These are phyloP conservation scores for Fusarium buxicola DNA, from an alignment of 2,329 filamentous ascomycete species.

Conservation along the genomic window DNA sequence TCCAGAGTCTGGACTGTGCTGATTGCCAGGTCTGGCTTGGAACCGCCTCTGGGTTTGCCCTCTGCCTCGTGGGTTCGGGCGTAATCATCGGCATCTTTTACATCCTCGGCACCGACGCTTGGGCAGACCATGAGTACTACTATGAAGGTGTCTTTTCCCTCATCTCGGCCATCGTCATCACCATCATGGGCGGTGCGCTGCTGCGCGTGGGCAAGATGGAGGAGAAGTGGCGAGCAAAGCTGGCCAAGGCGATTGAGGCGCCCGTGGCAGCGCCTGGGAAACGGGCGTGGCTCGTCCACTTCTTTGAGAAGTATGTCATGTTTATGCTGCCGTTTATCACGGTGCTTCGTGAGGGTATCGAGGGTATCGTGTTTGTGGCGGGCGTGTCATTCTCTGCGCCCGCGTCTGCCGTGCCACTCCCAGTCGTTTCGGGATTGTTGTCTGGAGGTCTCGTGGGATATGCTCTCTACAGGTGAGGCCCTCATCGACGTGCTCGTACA, in stretches of 20 bases:
- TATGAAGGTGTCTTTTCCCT: conserved; percentile 86
- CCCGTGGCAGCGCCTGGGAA: conserved; percentile 59
- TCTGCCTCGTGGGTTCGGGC: conserved; percentile 73
- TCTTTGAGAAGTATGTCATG: conserved; percentile 85
- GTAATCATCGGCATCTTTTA: conserved; percentile 81
- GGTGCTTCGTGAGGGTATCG: conserved; percentile 84
- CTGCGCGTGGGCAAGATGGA: conserved; percentile 86
- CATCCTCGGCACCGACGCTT: conserved; percentile 73
- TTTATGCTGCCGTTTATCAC: conserved; percentile 89
- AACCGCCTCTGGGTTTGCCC: conserved; percentile 50
- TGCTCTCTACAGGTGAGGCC: conserved; percentile 77
- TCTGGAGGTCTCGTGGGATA: conserved; percentile 77
- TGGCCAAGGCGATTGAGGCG: conserved; percentile 74
- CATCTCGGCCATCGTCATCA: conserved; percentile 84
- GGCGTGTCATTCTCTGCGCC: conserved; percentile 84
- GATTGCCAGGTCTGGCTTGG: conserved; percentile 67
- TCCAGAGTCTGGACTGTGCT: neutral
- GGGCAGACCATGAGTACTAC: conserved; percentile 76
- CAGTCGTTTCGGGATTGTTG: conserved; percentile 77
- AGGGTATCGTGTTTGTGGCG: conserved; percentile 89
- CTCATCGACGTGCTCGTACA: rapidly evolving
- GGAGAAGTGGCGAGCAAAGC: conserved; percentile 86
- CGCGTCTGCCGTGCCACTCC: conserved; percentile 79
- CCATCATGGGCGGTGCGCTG: conserved; percentile 82
- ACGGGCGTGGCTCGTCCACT: conserved; percentile 66